Evolutionary conservation across 345 rosid genomes (phyloP).

Genomic region (Turritis glabra): DNA sequence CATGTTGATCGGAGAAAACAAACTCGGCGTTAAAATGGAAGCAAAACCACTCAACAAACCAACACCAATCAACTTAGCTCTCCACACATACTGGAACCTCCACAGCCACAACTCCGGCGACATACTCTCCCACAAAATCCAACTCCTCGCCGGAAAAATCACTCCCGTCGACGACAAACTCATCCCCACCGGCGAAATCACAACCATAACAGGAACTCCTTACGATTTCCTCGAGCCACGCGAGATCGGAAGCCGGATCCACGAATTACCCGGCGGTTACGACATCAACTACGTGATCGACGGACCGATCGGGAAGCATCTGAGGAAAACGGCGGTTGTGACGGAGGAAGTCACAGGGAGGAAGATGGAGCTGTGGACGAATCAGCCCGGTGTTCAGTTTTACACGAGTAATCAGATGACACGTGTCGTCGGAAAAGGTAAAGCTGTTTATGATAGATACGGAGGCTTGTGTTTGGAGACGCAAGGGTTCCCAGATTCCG

Average conservation of each 20-base stretch:
- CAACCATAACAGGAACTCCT: slow-evolving; percentile 48
- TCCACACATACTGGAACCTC: slow-evolving; percentile 88
- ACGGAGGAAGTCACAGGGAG: slow-evolving; percentile 59
- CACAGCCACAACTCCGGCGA: slow-evolving; percentile 63
- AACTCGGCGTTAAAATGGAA: slow-evolving; percentile 56
- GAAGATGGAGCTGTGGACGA: slow-evolving; percentile 75
- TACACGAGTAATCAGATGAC: slow-evolving; percentile 59
- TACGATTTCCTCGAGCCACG: slow-evolving; percentile 62
- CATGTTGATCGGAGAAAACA: slow-evolving; percentile 51
- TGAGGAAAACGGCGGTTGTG: slow-evolving; percentile 59
- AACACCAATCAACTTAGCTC: slow-evolving; percentile 76
- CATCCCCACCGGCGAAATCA: slow-evolving; percentile 74
- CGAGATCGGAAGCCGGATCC: slow-evolving; percentile 49
- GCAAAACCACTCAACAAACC: slow-evolving; percentile 58
- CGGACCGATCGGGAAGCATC: slow-evolving; percentile 27
- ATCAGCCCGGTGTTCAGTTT: slow-evolving; percentile 71
- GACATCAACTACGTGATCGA: slow-evolving; percentile 78
- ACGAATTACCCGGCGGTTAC: slow-evolving; percentile 58
- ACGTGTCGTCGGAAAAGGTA: slow-evolving; percentile 53
- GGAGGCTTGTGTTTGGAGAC: slow-evolving; percentile 74
- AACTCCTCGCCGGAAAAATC: slow-evolving; percentile 46
- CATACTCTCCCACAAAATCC: slow-evolving; percentile 64
- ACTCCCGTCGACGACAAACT: slow-evolving; percentile 72
- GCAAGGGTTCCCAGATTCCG: slow-evolving; percentile 83
- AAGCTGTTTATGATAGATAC: slow-evolving; percentile 49